phyloP scores from a whole-genome alignment of 225 moss, liverwort and hornwort species.

The Sphagnum tenellum region DNA sequence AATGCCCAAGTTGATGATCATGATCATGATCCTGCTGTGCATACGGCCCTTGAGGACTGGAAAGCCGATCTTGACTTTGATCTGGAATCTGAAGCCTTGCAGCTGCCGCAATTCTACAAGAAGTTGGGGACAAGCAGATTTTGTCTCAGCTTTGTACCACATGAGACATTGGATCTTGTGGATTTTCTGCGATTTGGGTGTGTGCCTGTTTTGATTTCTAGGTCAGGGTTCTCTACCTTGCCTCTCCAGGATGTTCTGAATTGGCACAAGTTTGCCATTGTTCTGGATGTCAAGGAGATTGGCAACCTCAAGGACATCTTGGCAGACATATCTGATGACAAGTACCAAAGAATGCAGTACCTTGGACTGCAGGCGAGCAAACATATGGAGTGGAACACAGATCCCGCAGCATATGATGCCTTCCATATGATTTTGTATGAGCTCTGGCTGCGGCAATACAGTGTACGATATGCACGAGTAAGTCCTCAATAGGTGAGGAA shows the following conservation, averaged over 20 bases:
- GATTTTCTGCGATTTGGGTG: slow-evolving; percentile 35
- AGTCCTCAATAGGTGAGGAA: too few species aligned
- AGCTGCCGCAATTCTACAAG: too few species aligned
- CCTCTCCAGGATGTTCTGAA: slow-evolving; percentile 31
- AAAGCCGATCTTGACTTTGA: slow-evolving; percentile 25
- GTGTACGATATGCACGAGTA: too few species aligned
- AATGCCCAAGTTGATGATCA: too few species aligned
- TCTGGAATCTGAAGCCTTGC: slow-evolving; percentile 8
- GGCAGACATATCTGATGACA: slow-evolving; percentile 7
- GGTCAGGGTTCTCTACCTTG: slow-evolving; percentile 16
- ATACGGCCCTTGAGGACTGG: slow-evolving; percentile 12
- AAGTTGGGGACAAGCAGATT: too few species aligned
- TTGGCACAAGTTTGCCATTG: slow-evolving; percentile 22
- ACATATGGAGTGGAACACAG: slow-evolving; percentile 34
- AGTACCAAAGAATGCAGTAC: slow-evolving; percentile 22
- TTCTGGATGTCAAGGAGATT: slow-evolving; percentile 15
- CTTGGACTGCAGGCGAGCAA: slow-evolving; percentile 25
- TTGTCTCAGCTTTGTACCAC: slow-evolving; percentile 1
- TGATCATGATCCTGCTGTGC: too few species aligned
- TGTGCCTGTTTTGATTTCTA: slow-evolving; percentile 29
- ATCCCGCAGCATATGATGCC: slow-evolving; percentile 18
- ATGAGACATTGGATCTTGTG: slow-evolving; percentile 13
- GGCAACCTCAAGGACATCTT: slow-evolving; percentile 25
- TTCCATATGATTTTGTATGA: slow-evolving; percentile 42
- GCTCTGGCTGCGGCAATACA: slow-evolving; percentile 8